These are phyloP conservation scores for Wickerhamiella nectarea DNA, from an alignment of 805 yeast genomes.

Conservation along the genomic window DNA sequence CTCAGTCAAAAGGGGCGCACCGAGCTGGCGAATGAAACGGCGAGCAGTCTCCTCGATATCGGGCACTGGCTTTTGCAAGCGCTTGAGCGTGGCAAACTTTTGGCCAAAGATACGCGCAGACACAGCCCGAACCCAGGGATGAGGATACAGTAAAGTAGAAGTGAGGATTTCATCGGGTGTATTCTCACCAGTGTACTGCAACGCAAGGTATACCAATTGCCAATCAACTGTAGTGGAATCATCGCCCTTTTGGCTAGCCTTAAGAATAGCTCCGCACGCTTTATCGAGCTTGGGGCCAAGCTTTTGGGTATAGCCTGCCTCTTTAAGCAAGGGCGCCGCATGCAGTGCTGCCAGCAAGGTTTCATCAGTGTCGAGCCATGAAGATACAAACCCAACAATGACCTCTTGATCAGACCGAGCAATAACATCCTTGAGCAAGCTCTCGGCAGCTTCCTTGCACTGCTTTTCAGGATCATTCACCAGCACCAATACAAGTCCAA, in stretches of 20 bases:
- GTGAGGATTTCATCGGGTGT: constrained; percentile 30
- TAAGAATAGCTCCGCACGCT: constrained; percentile 2
- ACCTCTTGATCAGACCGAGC: constrained; percentile 13
- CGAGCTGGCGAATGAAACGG: constrained; percentile 60
- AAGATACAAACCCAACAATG: constrained; percentile 12
- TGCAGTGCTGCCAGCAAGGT: constrained; percentile 19
- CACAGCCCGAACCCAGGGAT: constrained; percentile 74
- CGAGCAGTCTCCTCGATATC: constrained; percentile 41
- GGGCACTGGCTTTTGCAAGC: constrained; percentile 23
- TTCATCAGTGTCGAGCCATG: constrained; percentile 17
- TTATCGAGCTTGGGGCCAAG: constrained; percentile 7
- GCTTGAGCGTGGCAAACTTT: constrained; percentile 33
- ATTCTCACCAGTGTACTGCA: constrained; percentile 32
- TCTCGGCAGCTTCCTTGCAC: constrained; percentile 73
- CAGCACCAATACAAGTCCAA: constrained; percentile 63
- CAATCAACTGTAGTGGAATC: constrained; percentile 38
- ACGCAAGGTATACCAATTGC: constrained; percentile 62
- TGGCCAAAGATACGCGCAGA: constrained; percentile 47
- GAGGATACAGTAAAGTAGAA: constrained; percentile 62
- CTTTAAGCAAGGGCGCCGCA: constrained; percentile 13
- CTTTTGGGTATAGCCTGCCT: background rate
- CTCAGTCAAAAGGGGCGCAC: constrained; percentile 61
- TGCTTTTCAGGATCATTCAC: constrained; percentile 63
- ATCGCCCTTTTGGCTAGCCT: constrained; percentile 19
- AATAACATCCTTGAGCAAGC: constrained; percentile 35